Evolutionary conservation across 345 rosid genomes (phyloP).

Genomic region (Triadica sebifera): DNA sequence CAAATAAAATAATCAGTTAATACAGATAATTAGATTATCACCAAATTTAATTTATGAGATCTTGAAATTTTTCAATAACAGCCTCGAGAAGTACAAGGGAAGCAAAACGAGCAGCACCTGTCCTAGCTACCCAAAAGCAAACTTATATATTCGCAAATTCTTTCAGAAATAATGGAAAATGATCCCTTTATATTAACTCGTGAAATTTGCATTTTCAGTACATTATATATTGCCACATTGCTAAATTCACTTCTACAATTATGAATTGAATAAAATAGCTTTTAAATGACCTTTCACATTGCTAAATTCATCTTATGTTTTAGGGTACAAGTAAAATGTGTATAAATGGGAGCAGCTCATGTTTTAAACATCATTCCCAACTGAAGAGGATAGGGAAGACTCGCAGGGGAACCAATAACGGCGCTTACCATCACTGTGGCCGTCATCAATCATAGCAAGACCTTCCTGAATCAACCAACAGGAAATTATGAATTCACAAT

Average conservation of each 20-base stretch:
- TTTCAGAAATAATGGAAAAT: background rate
- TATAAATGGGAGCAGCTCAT: background rate
- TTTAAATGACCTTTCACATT: background rate
- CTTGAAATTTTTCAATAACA: background rate
- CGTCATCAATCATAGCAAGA: constrained; percentile 82
- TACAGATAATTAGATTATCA: background rate
- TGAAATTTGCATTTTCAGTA: background rate
- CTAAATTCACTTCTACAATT: background rate
- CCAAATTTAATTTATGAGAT: background rate
- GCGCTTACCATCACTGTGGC: constrained; percentile 64
- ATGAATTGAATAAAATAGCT: background rate
- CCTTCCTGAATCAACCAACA: constrained; percentile 56
- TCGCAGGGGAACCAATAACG: constrained; percentile 89
- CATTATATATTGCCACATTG: background rate
- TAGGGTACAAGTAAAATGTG: background rate
- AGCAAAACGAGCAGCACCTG: background rate
- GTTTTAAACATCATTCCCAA: constrained; percentile 37
- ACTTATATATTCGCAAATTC: background rate
- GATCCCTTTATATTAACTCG: background rate
- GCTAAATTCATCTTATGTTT: background rate
- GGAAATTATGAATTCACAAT: constrained; percentile 25
- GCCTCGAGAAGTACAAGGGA: background rate
- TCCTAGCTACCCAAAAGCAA: background rate
- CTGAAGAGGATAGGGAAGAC: constrained; percentile 52
- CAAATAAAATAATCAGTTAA: background rate